A percentile compares a stretch with the other conserved stretches of the same genome.
These are phyloP conservation scores for Silene uniflora DNA, from an alignment of 148 eudicot genomes.

Conservation along the genomic window DNA sequence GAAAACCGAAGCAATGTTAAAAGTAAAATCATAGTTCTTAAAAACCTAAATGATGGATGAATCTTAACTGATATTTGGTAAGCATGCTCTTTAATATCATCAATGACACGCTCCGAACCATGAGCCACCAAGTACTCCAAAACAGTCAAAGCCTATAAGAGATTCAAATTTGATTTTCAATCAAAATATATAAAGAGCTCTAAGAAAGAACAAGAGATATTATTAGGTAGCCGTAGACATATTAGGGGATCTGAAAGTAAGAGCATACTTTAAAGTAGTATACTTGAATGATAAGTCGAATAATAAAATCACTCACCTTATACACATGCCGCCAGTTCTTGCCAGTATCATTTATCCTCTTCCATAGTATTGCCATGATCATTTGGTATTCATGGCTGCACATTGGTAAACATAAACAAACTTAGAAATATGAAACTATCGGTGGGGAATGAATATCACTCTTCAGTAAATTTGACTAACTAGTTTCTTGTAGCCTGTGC, in stretches of 20 bases:
- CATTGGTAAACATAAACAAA: slow-evolving; percentile 14
- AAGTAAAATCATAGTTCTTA: slow-evolving; percentile 14
- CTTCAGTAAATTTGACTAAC: slow-evolving; percentile 38
- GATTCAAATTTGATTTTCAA: slow-evolving; percentile 4
- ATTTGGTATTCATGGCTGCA: slow-evolving; percentile 93
- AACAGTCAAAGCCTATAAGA: slow-evolving; percentile 75
- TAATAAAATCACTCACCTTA: slow-evolving; percentile 26
- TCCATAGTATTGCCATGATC: slow-evolving; percentile 89
- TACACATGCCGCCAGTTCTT: slow-evolving; percentile 92
- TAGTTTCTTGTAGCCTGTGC: slow-evolving; percentile 87
- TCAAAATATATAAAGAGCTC: too few relatives aligned
- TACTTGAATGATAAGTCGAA: background rate
- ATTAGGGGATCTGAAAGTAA: background rate
- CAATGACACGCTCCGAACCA: slow-evolving; percentile 94
- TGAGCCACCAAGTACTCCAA: slow-evolving; percentile 91
- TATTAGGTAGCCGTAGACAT: background rate
- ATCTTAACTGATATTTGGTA: slow-evolving; percentile 76
- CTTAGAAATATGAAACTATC: background rate
- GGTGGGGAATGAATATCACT: background rate
- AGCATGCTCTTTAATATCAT: slow-evolving; percentile 91
- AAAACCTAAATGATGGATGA: slow-evolving; percentile 5
- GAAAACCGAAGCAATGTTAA: background rate
- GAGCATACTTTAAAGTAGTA: background rate
- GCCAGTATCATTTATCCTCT: slow-evolving; percentile 84
- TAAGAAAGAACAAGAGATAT: background rate